phyloP scores from a whole-genome alignment of 345 rosid species.

The Sisymbrium irio region DNA sequence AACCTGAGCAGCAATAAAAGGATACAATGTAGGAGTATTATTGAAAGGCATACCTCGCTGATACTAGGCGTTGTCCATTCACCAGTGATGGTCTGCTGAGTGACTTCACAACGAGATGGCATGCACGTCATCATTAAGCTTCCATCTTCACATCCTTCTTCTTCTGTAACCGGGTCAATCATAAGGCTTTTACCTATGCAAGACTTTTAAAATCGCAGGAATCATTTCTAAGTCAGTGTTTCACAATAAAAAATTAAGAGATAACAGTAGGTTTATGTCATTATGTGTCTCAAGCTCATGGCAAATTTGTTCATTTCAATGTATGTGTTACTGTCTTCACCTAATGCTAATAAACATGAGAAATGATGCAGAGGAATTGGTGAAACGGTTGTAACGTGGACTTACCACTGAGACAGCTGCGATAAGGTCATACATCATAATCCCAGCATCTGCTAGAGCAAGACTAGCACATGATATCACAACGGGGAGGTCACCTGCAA shows the following conservation, averaged over 20 bases:
- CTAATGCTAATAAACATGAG: not conserved
- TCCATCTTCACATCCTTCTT: conserved; percentile 90
- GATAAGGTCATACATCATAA: conserved; percentile 93
- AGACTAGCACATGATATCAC: conserved; percentile 93
- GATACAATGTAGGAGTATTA: not conserved
- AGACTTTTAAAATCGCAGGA: conserved; percentile 45
- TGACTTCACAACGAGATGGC: conserved; percentile 89
- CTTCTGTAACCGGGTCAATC: conserved; percentile 78
- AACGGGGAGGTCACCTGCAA: conserved; percentile 88
- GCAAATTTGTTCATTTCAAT: not conserved
- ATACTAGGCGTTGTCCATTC: conserved; percentile 81
- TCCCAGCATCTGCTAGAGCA: conserved; percentile 95
- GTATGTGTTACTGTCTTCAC: not conserved
- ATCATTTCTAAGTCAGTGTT: conserved; percentile 3
- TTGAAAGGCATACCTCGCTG: conserved; percentile 54
- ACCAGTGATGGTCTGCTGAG: conserved; percentile 80
- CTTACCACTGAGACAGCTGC: conserved; percentile 90
- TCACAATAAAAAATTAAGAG: not conserved
- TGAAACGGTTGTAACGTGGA: not conserved
- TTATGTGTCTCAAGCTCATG: not conserved
- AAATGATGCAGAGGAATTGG: not conserved
- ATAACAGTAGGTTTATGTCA: not conserved
- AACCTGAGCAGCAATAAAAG: not conserved
- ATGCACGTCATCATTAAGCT: conserved; percentile 74
- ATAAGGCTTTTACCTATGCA: conserved; percentile 71